Conservation (phyloP, 176 grass and related monocot genomes). For the Cocos nucifera region DNA sequence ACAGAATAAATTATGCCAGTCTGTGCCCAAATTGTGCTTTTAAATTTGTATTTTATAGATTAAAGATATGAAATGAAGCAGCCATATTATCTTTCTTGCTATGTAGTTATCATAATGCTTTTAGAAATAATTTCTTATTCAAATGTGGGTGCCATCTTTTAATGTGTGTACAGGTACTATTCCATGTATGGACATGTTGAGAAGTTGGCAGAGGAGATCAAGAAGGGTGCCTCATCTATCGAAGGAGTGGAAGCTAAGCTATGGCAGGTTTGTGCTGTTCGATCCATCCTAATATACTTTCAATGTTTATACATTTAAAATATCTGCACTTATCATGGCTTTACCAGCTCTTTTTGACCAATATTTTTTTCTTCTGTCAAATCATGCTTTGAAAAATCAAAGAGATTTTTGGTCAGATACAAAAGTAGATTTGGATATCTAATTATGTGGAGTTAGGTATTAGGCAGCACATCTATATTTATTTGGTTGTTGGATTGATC, state of each 20-base stretch:
- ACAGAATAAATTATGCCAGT: too few relatives aligned
- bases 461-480: not conserved
- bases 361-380: too few relatives aligned
- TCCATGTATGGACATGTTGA: slow-evolving; percentile 83
- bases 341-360: too few relatives aligned
- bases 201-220: slow-evolving; percentile 80
- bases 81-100: slow-evolving; percentile 22
- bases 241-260: slow-evolving; percentile 81
- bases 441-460: not conserved
- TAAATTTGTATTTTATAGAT: too few relatives aligned
- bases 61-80: slow-evolving; percentile 5
- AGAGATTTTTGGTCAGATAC: too few relatives aligned
- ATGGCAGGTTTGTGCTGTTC: slow-evolving; percentile 54
- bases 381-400: too few relatives aligned
- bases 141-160: slow-evolving; percentile 6
- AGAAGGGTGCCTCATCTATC: slow-evolving; percentile 66
- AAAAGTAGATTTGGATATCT: too few relatives aligned
- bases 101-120: slow-evolving; percentile 13
- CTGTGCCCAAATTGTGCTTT: too few relatives aligned
- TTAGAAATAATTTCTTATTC: not conserved
- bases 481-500: not conserved
- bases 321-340: too few relatives aligned
- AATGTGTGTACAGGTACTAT: slow-evolving; percentile 59
- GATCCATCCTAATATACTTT: not conserved
- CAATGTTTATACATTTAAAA: not conserved